Evolutionary conservation across 2,329 filamentous ascomycete genomes (phyloP), one percentile per base, ranked within the genome.

Genomic region (Aspergillus hiratsukae): DNA sequence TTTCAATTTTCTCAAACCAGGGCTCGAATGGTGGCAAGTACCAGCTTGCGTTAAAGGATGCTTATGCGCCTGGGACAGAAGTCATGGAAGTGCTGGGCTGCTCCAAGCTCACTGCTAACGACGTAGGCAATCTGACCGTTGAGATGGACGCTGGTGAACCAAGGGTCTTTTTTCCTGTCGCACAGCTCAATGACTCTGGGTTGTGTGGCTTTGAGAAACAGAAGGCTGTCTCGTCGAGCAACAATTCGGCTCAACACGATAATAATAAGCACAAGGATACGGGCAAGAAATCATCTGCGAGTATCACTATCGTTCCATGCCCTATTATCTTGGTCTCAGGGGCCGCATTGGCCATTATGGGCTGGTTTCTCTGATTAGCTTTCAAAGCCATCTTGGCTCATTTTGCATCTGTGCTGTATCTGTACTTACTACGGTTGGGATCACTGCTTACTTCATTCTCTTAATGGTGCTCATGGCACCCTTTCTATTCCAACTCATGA

Each of bases 1-100:
- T 80, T 49, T 73, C 75, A 40, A 64, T 80, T 4, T 64, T 78
- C 23, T 77, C 69, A 35, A 80, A 78, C 57, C 71, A 71, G 41
- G 75, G 76, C 3, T 58, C 65, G 4, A 54, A 56, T 4, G 68
- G 69, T 19, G 57, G 52, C 9, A 50, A 59, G 4, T 74, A 70
- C 52, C 60, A 61, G 1, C 59, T 74, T 17, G 63, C 57, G 19
- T 51, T 79, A 3, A 51, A 62, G 1, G 65, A 56, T 10, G 64
- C 58, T 19, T 71, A 58, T 40, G 63, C 60, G 43, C 62, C 66
- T 3, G 66, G 62, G 9, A 65, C 61, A 0, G 19, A 51, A 3
- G 56, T 67, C 3, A 66, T 61, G 21, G 68, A 72, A 9, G 53
- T 71, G 14, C 50, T 71, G 21, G 60, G 51, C 31, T 72, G 69